Evolutionary conservation across 2,329 filamentous ascomycete species (phyloP).

Genomic region (Calonectria pauciramosa): DNA sequence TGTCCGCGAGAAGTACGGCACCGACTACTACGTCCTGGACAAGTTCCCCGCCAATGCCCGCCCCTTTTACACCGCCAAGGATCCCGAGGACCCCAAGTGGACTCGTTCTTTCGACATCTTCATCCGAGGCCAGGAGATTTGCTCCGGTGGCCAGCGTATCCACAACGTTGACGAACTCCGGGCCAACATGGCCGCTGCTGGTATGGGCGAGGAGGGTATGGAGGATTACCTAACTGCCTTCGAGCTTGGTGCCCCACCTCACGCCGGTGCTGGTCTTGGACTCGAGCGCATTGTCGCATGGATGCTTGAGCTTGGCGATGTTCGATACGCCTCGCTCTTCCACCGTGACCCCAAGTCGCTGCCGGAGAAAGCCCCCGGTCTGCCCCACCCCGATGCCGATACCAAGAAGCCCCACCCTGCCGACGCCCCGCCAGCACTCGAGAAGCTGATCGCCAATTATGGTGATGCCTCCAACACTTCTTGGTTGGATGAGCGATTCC

Average conservation of each 20-base stretch:
- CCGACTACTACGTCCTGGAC: conserved; percentile 95
- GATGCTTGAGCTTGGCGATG: conserved; percentile 88
- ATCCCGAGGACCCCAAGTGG: conserved; percentile 77
- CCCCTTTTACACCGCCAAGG: conserved; percentile 93
- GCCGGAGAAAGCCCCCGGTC: conserved; percentile 73
- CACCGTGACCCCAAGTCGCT: conserved; percentile 90
- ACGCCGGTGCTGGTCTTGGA: conserved; percentile 91
- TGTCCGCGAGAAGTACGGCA: conserved; percentile 87
- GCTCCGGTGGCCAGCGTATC: conserved; percentile 93
- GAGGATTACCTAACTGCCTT: conserved; percentile 92
- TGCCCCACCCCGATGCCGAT: conserved; percentile 91
- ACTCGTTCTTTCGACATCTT: conserved; percentile 98
- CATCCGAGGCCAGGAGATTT: conserved; percentile 91
- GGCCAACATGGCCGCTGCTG: conserved; percentile 80
- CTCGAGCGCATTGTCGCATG: conserved; percentile 91
- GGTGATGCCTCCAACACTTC: conserved; percentile 95
- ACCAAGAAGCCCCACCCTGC: conserved; percentile 68
- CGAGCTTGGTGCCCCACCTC: conserved; percentile 88
- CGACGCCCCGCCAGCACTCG: conserved; percentile 77
- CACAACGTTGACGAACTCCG: conserved; percentile 83
- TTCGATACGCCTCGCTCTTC: conserved; percentile 89
- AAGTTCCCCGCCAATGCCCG: conserved; percentile 89
- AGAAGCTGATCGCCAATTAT: conserved; percentile 94
- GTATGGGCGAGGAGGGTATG: conserved; percentile 86
- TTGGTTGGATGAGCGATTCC: conserved; percentile 90